A percentile compares a stretch with the other conserved stretches of the same genome.
phyloP scores from a whole-genome alignment of 106 monocot species.

The Apostasia shenzhenica region DNA sequence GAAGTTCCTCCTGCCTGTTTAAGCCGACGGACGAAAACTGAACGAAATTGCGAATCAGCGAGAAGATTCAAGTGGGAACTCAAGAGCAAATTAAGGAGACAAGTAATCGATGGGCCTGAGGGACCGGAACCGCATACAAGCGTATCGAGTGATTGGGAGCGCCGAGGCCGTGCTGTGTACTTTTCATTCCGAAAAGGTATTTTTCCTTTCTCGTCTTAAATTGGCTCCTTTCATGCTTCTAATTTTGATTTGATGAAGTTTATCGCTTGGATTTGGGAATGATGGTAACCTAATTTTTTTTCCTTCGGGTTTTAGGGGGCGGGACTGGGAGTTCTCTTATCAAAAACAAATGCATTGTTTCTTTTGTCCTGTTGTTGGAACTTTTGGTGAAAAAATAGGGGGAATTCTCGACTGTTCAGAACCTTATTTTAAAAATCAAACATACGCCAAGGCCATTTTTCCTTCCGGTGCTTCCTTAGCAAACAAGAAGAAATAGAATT shows the following conservation, averaged over 20 bases:
- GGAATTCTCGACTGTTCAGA: too few relatives aligned
- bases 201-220: too few relatives aligned
- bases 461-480: too few relatives aligned
- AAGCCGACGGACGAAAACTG: not conserved
- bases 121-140: conserved; percentile 88
- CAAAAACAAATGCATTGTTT: not conserved
- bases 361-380: too few relatives aligned
- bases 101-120: conserved; percentile 71
- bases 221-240: not conserved
- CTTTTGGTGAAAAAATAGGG: too few relatives aligned
- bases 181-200: conserved; percentile 40
- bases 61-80: conserved; percentile 4
- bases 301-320: not conserved
- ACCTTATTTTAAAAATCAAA: too few relatives aligned
- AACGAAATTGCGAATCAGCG: not conserved
- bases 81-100: conserved; percentile 50
- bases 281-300: too few relatives aligned
- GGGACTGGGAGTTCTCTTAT: not conserved
- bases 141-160: conserved; percentile 86
- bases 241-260: too few relatives aligned
- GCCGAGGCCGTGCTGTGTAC: conserved; percentile 66
- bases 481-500: too few relatives aligned
- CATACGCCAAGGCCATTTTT: too few relatives aligned
- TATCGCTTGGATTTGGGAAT: too few relatives aligned
- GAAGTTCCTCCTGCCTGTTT: not conserved